phyloP scores from a whole-genome alignment of 257 asterid genomes.

The Anisodus acutangulus region DNA sequence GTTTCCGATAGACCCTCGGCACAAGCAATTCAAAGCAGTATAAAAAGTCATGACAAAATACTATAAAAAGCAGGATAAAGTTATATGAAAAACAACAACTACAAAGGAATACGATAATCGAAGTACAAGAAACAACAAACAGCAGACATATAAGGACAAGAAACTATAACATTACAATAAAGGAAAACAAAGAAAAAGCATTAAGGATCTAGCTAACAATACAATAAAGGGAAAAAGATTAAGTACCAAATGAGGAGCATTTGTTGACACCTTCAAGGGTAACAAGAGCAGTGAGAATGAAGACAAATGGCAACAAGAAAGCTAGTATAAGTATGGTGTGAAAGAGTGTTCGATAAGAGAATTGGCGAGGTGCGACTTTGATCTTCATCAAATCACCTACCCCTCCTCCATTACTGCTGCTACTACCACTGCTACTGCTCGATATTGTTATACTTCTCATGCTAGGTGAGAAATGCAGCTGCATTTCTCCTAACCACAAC shows the following conservation, averaged over 20 bases:
- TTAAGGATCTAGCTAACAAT: neutral
- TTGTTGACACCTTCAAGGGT: conserved; percentile 99
- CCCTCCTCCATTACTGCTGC: conserved; percentile 48
- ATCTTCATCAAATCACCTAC: conserved; percentile 82
- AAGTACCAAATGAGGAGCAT: conserved; percentile 89
- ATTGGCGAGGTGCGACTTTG: conserved; percentile 89
- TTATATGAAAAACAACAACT: no score
- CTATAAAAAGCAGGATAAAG: no score
- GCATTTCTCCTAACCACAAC: conserved; percentile 71
- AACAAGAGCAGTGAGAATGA: conserved; percentile 41
- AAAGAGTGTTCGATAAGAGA: conserved; percentile 82
- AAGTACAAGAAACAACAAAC: no score
- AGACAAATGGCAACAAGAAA: conserved; percentile 88
- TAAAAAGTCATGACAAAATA: no score
- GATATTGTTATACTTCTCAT: conserved; percentile 99
- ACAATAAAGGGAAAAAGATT: neutral
- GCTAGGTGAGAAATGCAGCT: conserved; percentile 99
- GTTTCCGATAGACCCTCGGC: no score
- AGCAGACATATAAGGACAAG: no score
- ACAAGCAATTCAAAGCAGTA: no score
- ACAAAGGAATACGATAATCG: no score
- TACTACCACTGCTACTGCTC: conserved; percentile 39
- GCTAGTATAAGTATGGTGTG: conserved; percentile 82
- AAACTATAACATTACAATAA: neutral
- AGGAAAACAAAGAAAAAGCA: neutral